Conservation (phyloP, 1,139 yeast genomes). For the Candida sanyaensis region DNA sequence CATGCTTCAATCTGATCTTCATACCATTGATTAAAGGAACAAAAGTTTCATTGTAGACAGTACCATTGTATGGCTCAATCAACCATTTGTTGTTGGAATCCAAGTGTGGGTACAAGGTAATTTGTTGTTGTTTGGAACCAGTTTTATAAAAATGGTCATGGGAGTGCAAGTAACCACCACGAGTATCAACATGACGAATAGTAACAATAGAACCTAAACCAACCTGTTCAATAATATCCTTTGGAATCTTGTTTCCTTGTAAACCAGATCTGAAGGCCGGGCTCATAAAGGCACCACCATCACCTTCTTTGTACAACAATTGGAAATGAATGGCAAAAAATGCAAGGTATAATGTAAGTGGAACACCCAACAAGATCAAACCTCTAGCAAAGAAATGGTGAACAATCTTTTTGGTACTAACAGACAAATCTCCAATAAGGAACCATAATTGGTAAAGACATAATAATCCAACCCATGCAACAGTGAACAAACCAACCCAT, state of each 20-base stretch:
- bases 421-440: conserved; percentile 78
- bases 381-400: conserved; percentile 62
- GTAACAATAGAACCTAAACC: conserved; percentile 84
- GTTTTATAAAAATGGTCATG: conserved; percentile 83
- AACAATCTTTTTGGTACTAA: conserved; percentile 51
- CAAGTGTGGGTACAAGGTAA: conserved; percentile 89
- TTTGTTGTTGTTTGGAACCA: conserved; percentile 95
- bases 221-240: conserved; percentile 72
- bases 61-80: conserved; percentile 60
- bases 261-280: conserved; percentile 85
- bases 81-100: conserved; percentile 88
- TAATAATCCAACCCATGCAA: conserved; percentile 85
- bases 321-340: conserved; percentile 83
- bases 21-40: conserved; percentile 74
- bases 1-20: conserved; percentile 76
- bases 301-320: conserved; percentile 73
- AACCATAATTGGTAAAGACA: conserved; percentile 86
- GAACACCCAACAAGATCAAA: conserved; percentile 64
- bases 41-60: conserved; percentile 54
- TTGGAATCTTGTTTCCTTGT: conserved; percentile 70
- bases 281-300: conserved; percentile 87
- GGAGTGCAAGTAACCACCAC: conserved; percentile 95
- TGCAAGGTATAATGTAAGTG: conserved; percentile 62
- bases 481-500: conserved; percentile 96
- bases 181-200: conserved; percentile 79